Evolutionary conservation across 495 filamentous ascomycete species (phyloP), one percentile per base, ranked within the genome.

Genomic region (Neurospora sp.): DNA sequence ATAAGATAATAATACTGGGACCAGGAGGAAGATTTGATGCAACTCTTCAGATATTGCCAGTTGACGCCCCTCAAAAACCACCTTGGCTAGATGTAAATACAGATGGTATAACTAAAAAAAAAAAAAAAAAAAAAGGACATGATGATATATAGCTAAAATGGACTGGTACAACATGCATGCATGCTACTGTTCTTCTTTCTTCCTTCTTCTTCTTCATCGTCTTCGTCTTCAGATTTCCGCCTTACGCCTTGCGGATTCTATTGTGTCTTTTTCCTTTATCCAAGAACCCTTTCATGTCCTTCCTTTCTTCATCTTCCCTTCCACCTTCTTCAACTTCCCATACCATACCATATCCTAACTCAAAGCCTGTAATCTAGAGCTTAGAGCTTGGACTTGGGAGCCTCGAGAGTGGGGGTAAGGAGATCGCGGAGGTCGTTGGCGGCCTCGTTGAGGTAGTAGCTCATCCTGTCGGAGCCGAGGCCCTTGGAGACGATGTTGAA

Each of bases 401-500:
- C 85, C 76, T 94, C 91, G 59, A 96, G 78, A 40, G 93, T 94
- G 16, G 93, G 92, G 80, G 94, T 83, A 80, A 99, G 85, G 72
- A 99, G 78, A 80, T 97, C 95, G 75, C 96, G 87, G 77, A 98
- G 88, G 72, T 99, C 96, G 68, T 88, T 87, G 7, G 94, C 96
- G 1, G 96, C 96, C 84, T 98, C 95, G 79, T 91, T 96, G 78
- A 99, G 81, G 85, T 91, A 98, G 86, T 93, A 92, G 83, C 91
- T 92, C 94, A 99, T 97, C 79, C 93, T 91, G 77, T 97, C 89
- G 77, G 90, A 91, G 71, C 94, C 96, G 35, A 97, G 85, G 71
- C 92, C 90, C 88, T 98, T 99, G 83, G 90, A 94, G 74, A 95
- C 93, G 78, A 99, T 92, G 86, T 99, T 99, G 88, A 98, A 98